Evolutionary conservation across 2,329 filamentous ascomycete genomes (phyloP), one percentile per base, ranked within the genome.

Genomic region (Neonectria coccinea): DNA sequence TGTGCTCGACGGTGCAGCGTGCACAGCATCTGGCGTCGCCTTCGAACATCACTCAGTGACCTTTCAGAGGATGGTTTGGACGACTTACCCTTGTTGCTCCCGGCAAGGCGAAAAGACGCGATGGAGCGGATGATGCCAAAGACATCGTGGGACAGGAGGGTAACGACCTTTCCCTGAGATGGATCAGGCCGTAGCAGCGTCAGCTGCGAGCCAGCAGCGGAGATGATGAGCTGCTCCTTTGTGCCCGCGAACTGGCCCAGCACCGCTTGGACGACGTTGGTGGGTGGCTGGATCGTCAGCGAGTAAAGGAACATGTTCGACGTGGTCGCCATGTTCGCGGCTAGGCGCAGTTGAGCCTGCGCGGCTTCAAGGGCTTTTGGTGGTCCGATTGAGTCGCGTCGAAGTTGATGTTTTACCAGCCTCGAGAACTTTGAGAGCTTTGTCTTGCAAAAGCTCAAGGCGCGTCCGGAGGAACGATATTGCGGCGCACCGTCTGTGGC

Each of bases 291-390:
- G 76, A 99, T 91, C 73, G 96, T 98, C 83, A 99, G 86, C 76
- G 93, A 96, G 84, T 99, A 99, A 83, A 99, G 90, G 80, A 97
- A 97, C 93, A 97, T 97, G 79, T 95, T 95, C 71, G 94, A 97
- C 67, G 95, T 97, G 79, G 94, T 97, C 84, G 96, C 95, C 96
- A 98, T 98, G 78, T 77, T 86, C 77, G 75, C 80, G 76, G 76
- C 75, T 79, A 76, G 77, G 80, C 82, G 82, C 82, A 83, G 82
- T 77, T 76, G 72, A 81, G 81, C 82, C 83, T 83, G 83, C 82
- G 81, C 81, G 81, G 82, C 81, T 78, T 76, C 70, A 66, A 69
- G 59, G 60, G 70, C 65, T 73, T 70, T 62, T 66, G 62, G 54
- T 66, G 66, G 72, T 75, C 29, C 74, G 69, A 71, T 71, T 69